Evolutionary conservation across 1,284 basidiomycete species (phyloP).

Genomic region (Boletus mariae): DNA sequence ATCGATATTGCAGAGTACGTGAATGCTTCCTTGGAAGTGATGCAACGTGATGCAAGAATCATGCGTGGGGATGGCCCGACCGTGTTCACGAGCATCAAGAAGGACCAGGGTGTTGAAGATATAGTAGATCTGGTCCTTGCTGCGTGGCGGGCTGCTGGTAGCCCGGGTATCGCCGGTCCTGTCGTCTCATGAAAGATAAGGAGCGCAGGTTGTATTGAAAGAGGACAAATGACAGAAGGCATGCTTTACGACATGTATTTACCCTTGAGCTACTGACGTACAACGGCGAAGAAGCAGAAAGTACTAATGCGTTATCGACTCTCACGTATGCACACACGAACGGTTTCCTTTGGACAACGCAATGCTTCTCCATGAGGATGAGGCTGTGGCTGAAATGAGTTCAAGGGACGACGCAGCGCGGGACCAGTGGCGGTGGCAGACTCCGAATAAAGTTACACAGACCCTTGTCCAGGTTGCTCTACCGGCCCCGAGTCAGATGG

Average conservation of each 20-base stretch:
- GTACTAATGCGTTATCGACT: neutral
- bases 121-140: slow-evolving; percentile 81
- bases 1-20: slow-evolving; percentile 92
- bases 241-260: slow-evolving; percentile 7
- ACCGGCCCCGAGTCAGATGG: neutral
- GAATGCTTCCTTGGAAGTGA: slow-evolving; percentile 90
- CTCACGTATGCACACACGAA: slow-evolving; percentile 10
- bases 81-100: slow-evolving; percentile 84
- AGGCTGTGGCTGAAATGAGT: neutral
- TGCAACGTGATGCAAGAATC: slow-evolving; percentile 88
- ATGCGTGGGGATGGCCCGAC: slow-evolving; percentile 97
- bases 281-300: slow-evolving; percentile 1
- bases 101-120: slow-evolving; percentile 79
- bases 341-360: slow-evolving; percentile 1
- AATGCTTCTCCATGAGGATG: neutral
- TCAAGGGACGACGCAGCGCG: slow-evolving; percentile 8
- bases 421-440: slow-evolving; percentile 1
- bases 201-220: neutral
- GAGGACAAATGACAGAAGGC: neutral
- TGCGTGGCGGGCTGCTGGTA: slow-evolving; percentile 80
- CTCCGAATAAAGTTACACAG: neutral
- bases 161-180: slow-evolving; percentile 50
- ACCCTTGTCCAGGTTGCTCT: neutral
- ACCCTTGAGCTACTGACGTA: slow-evolving; percentile 1
- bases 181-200: slow-evolving; percentile 45